A percentile compares a stretch with the other conserved stretches of the same genome.
Conservation (phyloP, 1,284 basidiomycete genomes). For the Agroathelia rolfsii region DNA sequence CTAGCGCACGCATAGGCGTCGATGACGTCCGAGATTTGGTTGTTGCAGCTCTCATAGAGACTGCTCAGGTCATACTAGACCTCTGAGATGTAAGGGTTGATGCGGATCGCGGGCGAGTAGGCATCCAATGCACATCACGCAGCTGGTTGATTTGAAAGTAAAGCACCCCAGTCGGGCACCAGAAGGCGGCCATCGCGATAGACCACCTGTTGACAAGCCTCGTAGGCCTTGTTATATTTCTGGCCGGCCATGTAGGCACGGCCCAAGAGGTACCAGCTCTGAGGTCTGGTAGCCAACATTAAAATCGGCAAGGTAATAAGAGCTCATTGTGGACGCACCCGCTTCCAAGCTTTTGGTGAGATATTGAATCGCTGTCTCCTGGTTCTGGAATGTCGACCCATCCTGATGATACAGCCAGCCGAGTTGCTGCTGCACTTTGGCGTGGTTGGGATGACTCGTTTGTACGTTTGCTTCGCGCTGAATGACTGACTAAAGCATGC, state of each 20-base stretch:
- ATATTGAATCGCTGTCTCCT: slow-evolving; percentile 61
- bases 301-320: too few relatives aligned
- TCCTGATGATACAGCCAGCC: slow-evolving; percentile 71
- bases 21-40: slow-evolving; percentile 74
- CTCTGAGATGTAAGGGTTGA: slow-evolving; percentile 74
- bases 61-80: slow-evolving; percentile 76
- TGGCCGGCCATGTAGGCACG: slow-evolving; percentile 71
- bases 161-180: slow-evolving; percentile 78
- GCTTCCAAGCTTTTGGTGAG: slow-evolving; percentile 63
- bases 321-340: slow-evolving; percentile 39
- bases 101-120: slow-evolving; percentile 70
- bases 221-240: slow-evolving; percentile 78
- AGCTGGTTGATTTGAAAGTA: slow-evolving; percentile 82
- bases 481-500: slow-evolving; percentile 45
- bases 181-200: slow-evolving; percentile 72
- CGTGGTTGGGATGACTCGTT: slow-evolving; percentile 69
- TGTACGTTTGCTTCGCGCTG: slow-evolving; percentile 67
- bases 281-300: slow-evolving; percentile 49
- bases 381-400: slow-evolving; percentile 59
- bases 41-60: slow-evolving; percentile 75
- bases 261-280: slow-evolving; percentile 73
- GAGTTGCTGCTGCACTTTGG: slow-evolving; percentile 72
- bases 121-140: slow-evolving; percentile 71
- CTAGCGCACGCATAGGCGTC: slow-evolving; percentile 67
- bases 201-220: slow-evolving; percentile 75